These are phyloP conservation scores for Lactarius trivialis DNA, from an alignment of 768 basidiomycete species.

Conservation along the genomic window DNA sequence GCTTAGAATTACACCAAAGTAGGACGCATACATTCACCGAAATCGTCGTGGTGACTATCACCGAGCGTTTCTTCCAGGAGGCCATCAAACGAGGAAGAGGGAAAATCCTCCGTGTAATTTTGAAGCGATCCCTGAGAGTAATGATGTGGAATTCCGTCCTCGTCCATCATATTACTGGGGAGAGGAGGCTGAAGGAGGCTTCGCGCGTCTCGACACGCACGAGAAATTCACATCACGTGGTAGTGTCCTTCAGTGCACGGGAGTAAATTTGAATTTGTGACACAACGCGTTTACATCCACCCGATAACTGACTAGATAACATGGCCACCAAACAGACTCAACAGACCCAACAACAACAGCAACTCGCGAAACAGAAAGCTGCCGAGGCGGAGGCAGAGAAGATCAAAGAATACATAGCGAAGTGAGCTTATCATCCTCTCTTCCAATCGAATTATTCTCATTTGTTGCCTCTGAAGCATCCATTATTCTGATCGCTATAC, in stretches of 20 bases:
- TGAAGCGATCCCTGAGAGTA: background rate
- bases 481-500: conserved; percentile 89
- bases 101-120: background rate
- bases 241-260: conserved; percentile 4
- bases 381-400: conserved; percentile 24
- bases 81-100: conserved; percentile 1
- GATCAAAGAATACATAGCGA: conserved; percentile 73
- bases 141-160: conserved; percentile 5
- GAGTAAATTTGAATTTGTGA: conserved; percentile 6
- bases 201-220: background rate
- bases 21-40: conserved; percentile 14
- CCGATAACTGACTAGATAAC: background rate
- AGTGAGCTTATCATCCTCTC: conserved; percentile 37
- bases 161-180: conserved; percentile 5
- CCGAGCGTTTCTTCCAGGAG: background rate
- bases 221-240: conserved; percentile 21
- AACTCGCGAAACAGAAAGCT: conserved; percentile 25
- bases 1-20: background rate
- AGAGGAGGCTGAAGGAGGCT: background rate
- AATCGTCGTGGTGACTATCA: background rate
- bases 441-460: conserved; percentile 2
- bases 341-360: conserved; percentile 20
- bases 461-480: conserved; percentile 43
- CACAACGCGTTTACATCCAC: conserved; percentile 1
- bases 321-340: conserved; percentile 22